Evolutionary conservation across 805 yeast species (phyloP).

Genomic region (Saccharomycopsis sp.): DNA sequence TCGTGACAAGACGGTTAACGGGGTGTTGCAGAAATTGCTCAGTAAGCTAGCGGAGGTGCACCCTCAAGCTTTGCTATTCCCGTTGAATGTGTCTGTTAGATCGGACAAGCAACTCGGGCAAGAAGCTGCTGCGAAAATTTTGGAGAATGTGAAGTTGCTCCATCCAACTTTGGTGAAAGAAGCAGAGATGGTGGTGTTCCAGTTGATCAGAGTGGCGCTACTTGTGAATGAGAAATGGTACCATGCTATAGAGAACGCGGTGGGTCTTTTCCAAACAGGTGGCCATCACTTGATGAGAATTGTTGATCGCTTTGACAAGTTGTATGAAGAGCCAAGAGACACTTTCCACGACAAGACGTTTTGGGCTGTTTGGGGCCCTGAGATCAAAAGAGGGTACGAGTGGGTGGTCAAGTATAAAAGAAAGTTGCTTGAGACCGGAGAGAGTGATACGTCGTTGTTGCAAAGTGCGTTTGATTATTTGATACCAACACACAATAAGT

Average conservation of each 20-base stretch:
- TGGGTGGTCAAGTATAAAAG: conserved; percentile 84
- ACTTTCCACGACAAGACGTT: conserved; percentile 90
- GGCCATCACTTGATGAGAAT: conserved; percentile 90
- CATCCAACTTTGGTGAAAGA: conserved; percentile 81
- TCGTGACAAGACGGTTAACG: conserved; percentile 77
- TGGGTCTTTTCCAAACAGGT: conserved; percentile 86
- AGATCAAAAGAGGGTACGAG: conserved; percentile 82
- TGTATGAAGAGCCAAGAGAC: conserved; percentile 78
- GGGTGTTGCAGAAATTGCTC: conserved; percentile 67
- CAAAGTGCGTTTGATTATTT: conserved; percentile 19
- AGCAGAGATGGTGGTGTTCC: conserved; percentile 89
- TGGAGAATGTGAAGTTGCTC: conserved; percentile 86
- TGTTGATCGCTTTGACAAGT: conserved; percentile 84
- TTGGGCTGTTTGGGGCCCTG: conserved; percentile 89
- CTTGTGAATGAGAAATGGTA: conserved; percentile 98
- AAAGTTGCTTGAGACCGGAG: conserved; percentile 59
- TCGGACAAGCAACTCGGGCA: conserved; percentile 86
- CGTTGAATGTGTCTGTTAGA: conserved; percentile 90
- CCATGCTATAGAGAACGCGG: conserved; percentile 95
- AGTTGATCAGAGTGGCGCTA: conserved; percentile 88
- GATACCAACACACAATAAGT: conserved; percentile 67
- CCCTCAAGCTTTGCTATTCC: conserved; percentile 95
- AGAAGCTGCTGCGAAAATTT: conserved; percentile 82
- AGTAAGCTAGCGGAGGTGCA: conserved; percentile 89
- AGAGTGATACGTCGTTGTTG: conserved; percentile 12